phyloP scores from a whole-genome alignment of 192 early-diverging fungal genomes.

The Rhizoclosmatium sp. region DNA sequence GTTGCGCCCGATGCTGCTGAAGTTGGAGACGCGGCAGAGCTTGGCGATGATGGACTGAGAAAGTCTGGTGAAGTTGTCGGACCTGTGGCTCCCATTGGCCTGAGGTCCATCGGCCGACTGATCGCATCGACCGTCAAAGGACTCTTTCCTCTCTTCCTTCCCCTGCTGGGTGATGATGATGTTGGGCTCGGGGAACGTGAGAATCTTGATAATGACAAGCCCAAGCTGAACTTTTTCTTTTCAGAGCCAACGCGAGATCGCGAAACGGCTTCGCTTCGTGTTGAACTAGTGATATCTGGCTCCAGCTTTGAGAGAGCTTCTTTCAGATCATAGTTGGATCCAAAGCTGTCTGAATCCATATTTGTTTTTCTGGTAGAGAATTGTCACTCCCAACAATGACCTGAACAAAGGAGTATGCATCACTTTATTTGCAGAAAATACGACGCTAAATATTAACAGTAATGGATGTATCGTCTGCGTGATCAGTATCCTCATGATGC shows the following conservation, averaged over 20 bases:
- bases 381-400: background rate
- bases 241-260: background rate
- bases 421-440: background rate
- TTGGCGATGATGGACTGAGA: constrained; percentile 13
- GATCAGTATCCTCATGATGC: background rate
- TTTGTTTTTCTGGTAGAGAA: background rate
- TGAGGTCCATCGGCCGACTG: constrained; percentile 6
- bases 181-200: background rate
- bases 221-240: background rate
- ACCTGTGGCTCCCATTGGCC: constrained; percentile 7
- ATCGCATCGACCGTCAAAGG: constrained; percentile 8
- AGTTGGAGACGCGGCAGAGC: background rate
- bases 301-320: constrained; percentile 26
- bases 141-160: constrained; percentile 6
- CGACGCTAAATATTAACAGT: background rate
- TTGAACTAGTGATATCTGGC: constrained; percentile 1
- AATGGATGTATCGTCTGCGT: no score
- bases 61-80: constrained; percentile 16
- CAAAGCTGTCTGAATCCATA: background rate
- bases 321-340: constrained; percentile 2
- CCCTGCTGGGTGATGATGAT: background rate
- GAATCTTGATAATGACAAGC: background rate
- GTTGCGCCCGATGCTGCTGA: background rate
- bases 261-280: background rate
- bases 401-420: background rate